Evolutionary conservation across 2,329 filamentous ascomycete species (phyloP), one percentile per base, ranked within the genome.

Genomic region (Penicillium janthinellum): DNA sequence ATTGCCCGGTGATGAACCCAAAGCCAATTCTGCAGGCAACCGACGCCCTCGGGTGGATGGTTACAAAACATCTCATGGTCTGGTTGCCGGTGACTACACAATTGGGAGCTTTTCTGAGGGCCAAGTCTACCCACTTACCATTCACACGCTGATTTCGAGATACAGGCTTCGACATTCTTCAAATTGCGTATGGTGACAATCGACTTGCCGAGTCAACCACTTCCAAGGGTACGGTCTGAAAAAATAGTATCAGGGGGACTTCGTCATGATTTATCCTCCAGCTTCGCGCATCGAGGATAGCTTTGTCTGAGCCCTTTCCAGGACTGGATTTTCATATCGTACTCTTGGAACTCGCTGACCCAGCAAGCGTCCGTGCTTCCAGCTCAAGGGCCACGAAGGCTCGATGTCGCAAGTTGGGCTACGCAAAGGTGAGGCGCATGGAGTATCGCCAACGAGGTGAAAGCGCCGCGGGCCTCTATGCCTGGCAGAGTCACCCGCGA

Each of bases 1-100:
- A 15, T 11, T 37, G 73, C 73, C 75, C 75, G 49, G 66, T 78
- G 77, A 78, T 72, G 77, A 79, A 67, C 61, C 39, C 75, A 72
- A 79, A 79, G 77, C 77, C 77, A 79, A 78, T 79, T 70, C 77
- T 77, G 76, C 63, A 77, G 77, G 68, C 76, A 79, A 76, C 77
- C 76, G 71, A 71, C 70, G 62, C 58, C 51, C 54, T 55, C 57
- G 48, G 57, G 62, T 67, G 54, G 44, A 34, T 63, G 54, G 31
- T 51, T 34, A 56, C 42, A 51, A 22, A 41, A 50, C 54, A 56
- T 66, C 73, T 70, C 68, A 44, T 39, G 20, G 44, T 56, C 57
- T 76, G 75, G 77, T 77, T 74, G 74, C 70, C 75, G 56, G 70
- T 79, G 77, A 76, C 69, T 56, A 34, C 76, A 78, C 75, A 65